Base-by-base conservation (phyloP, 768 basidiomycete species). In the Pleurotus citrinopileatus region DNA sequence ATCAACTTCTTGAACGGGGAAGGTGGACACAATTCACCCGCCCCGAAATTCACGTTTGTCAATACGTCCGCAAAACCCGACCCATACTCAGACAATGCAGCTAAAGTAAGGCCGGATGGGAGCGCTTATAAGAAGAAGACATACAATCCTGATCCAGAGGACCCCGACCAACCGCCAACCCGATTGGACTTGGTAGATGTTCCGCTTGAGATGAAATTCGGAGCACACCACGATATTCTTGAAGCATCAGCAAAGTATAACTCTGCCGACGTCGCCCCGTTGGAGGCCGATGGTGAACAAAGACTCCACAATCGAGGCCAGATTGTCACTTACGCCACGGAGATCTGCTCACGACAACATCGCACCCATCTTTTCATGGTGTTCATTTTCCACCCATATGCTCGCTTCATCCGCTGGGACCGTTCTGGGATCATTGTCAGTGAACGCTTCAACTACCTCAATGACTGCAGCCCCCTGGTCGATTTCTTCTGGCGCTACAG, bases 321-420 rank as follows among this genome's bases (percentile, higher is more conserved):
- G 42, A 55, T 71, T 13, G 55, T 59, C 1, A 52, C 58, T 12
- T 70, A 68, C 38, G 57, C 59, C 2, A 56, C 62, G 15, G 62
- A 65, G 29, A 52, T 60, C 2, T 32, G 55, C 25, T 59, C 57
- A 48, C 36, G 50, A 6, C 70, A 74, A 43, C 67, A 66, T 50
- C 68, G 73, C 1, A 59, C 60, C 8, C 65, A 64, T 19, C 52
- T 65, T 1, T 74, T 75, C 57, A 61, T 61, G 1, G 25, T 72
- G 10, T 50, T 66, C 22, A 55, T 75, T 12, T 62, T 52, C 46
- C 60, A 60, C 4, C 28, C 57, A 2, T 29, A 32, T 40, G 68
- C 66, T 2, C 59, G 70, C 4, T 62, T 74, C 37, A 53, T 74
- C 17, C 62, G 64, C 42, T 74, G 68, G 67, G 73, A 75, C 56